These are phyloP conservation scores for Leishmania gerbilli DNA, from an alignment of 208 protist genomes.

Conservation along the genomic window DNA sequence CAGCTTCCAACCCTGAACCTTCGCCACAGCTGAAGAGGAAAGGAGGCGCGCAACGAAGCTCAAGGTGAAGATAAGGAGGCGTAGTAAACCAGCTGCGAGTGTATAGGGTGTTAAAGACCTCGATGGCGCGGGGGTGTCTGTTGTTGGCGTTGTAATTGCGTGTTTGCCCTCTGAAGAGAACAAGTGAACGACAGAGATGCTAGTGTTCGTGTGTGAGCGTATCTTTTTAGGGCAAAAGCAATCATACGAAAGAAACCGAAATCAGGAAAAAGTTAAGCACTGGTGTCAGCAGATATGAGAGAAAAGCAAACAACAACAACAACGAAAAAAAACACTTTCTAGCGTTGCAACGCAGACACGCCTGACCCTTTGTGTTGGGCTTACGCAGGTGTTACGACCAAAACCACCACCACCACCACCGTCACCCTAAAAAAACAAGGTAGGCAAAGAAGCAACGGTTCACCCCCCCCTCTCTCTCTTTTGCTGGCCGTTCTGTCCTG, in stretches of 20 bases:
- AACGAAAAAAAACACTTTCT: neutral
- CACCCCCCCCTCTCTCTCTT: neutral
- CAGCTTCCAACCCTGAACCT: neutral
- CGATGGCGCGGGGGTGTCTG: neutral
- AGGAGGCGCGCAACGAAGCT: neutral
- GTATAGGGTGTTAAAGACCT: neutral
- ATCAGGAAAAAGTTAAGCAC: neutral
- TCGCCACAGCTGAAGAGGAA: neutral
- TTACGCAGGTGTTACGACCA: neutral
- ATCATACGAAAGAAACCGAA: neutral
- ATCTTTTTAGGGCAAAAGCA: neutral
- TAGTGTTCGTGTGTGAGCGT: neutral
- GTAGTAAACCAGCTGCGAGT: neutral
- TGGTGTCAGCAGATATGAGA: neutral
- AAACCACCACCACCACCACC: neutral
- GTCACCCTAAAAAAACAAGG: neutral
- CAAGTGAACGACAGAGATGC: neutral
- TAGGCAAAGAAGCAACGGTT: neutral
- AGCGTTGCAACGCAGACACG: neutral
- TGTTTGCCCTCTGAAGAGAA: neutral
- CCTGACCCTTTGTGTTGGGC: neutral
- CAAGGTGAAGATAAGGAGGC: neutral
- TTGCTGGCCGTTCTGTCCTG: neutral
- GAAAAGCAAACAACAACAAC: neutral
- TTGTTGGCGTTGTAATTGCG: neutral